These are phyloP conservation scores for Phytophthora litchii DNA, from an alignment of 352 stramenopile genomes.

Conservation along the genomic window DNA sequence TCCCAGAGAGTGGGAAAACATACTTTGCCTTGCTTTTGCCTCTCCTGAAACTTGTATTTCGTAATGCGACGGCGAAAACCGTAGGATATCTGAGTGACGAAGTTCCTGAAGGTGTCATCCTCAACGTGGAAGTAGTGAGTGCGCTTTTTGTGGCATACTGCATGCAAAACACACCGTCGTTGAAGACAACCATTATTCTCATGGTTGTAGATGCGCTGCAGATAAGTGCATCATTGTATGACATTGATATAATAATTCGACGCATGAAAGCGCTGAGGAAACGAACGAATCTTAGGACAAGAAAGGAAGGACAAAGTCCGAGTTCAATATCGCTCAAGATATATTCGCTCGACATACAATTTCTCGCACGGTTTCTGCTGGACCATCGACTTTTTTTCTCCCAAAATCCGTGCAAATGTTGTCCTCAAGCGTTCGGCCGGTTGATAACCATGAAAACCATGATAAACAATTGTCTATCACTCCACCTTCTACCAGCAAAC, in stretches of 20 bases:
- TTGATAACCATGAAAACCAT: neutral
- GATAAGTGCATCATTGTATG: slow-evolving; percentile 17
- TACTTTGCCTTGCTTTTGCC: slow-evolving; percentile 34
- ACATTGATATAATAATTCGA: slow-evolving; percentile 8
- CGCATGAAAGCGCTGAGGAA: slow-evolving; percentile 6
- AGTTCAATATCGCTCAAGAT: slow-evolving; percentile 16
- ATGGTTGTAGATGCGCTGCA: slow-evolving; percentile 14
- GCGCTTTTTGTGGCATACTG: slow-evolving; percentile 45
- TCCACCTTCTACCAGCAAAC: neutral
- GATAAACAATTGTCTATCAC: neutral
- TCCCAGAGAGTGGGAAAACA: slow-evolving; percentile 11
- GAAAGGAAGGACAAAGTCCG: slow-evolving; percentile 1
- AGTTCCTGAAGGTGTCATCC: slow-evolving; percentile 33
- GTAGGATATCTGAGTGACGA: slow-evolving; percentile 21
- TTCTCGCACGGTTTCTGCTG: neutral
- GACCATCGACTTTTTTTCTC: neutral
- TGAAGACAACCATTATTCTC: slow-evolving; percentile 20
- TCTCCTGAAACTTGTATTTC: slow-evolving; percentile 33
- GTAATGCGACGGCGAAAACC: slow-evolving; percentile 21
- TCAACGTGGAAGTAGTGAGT: slow-evolving; percentile 47
- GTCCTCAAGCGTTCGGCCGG: slow-evolving; percentile 1
- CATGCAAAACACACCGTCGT: slow-evolving; percentile 43
- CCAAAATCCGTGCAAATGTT: neutral
- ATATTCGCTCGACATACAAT: slow-evolving; percentile 5
- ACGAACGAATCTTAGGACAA: neutral